Conservation (phyloP, 768 basidiomycete species). For the Kwoniella sp. region DNA sequence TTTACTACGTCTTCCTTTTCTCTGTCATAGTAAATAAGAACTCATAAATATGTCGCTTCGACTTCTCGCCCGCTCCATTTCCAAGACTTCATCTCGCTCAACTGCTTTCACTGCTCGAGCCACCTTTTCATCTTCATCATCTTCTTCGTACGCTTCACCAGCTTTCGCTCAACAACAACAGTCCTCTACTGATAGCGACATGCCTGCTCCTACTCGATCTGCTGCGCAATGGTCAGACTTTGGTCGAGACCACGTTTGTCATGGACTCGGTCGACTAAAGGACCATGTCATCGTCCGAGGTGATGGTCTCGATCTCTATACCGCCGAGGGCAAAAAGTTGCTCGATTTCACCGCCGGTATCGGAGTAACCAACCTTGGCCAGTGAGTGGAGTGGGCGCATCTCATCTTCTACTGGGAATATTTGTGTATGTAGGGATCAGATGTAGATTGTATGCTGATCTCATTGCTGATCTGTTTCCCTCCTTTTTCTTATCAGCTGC, state of each 20-base stretch:
- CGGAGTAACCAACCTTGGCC: slow-evolving; percentile 78
- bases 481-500: too few relatives aligned
- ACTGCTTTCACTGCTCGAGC: slow-evolving; percentile 6
- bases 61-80: not conserved
- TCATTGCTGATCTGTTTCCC: too few relatives aligned
- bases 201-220: slow-evolving; percentile 46
- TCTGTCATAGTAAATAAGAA: slow-evolving; percentile 1
- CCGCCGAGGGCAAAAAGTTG: slow-evolving; percentile 70
- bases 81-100: not conserved
- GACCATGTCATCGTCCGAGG: slow-evolving; percentile 55
- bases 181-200: too few relatives aligned
- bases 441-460: too few relatives aligned
- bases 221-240: slow-evolving; percentile 51
- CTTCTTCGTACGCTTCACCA: slow-evolving; percentile 3
- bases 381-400: slow-evolving; percentile 57
- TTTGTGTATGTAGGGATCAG: too few relatives aligned
- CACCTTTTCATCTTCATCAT: slow-evolving; percentile 9
- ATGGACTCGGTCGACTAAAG: slow-evolving; percentile 52
- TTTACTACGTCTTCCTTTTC: not conserved
- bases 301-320: slow-evolving; percentile 69
- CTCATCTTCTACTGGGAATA: too few relatives aligned
- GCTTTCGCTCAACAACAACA: slow-evolving; percentile 22
- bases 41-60: not conserved
- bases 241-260: slow-evolving; percentile 54
- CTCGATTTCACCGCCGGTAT: slow-evolving; percentile 86